Percentiles rank a stretch among this genome's conserved stretches.
Evolutionary conservation across 345 rosid species (phyloP).

Genomic region (Boechera divaricarpa): DNA sequence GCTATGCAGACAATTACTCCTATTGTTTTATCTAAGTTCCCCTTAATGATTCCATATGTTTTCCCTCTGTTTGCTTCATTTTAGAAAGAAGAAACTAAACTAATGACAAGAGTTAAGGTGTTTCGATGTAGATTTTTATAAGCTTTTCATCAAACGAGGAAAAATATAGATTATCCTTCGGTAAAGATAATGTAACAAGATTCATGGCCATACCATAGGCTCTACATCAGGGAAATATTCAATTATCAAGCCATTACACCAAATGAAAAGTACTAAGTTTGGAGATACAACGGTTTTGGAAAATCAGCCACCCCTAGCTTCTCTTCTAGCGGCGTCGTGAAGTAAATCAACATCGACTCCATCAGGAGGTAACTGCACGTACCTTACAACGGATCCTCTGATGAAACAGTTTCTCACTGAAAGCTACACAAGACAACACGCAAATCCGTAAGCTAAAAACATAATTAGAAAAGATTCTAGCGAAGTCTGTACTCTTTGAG

Average conservation of each 20-base stretch:
- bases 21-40: slow-evolving; percentile 18
- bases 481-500: neutral
- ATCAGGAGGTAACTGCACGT: slow-evolving; percentile 93
- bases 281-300: slow-evolving; percentile 16
- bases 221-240: neutral
- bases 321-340: slow-evolving; percentile 99
- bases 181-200: slow-evolving; percentile 27
- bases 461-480: neutral
- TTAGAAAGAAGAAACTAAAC: slow-evolving; percentile 9
- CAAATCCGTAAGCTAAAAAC: slow-evolving; percentile 9
- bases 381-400: slow-evolving; percentile 98
- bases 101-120: neutral
- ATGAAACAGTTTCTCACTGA: slow-evolving; percentile 99
- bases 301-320: slow-evolving; percentile 91
- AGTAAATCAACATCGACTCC: slow-evolving; percentile 97
- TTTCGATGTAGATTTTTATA: slow-evolving; percentile 15
- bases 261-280: slow-evolving; percentile 37
- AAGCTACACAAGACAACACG: slow-evolving; percentile 61
- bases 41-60: neutral
- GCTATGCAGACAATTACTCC: slow-evolving; percentile 37
- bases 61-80: slow-evolving; percentile 24
- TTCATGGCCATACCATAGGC: slow-evolving; percentile 20
- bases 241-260: slow-evolving; percentile 37
- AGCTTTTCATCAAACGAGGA: neutral
- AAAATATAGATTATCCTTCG: slow-evolving; percentile 22